Base-by-base conservation (phyloP, 495 filamentous ascomycete genomes). In the Tricharina praecox region DNA sequence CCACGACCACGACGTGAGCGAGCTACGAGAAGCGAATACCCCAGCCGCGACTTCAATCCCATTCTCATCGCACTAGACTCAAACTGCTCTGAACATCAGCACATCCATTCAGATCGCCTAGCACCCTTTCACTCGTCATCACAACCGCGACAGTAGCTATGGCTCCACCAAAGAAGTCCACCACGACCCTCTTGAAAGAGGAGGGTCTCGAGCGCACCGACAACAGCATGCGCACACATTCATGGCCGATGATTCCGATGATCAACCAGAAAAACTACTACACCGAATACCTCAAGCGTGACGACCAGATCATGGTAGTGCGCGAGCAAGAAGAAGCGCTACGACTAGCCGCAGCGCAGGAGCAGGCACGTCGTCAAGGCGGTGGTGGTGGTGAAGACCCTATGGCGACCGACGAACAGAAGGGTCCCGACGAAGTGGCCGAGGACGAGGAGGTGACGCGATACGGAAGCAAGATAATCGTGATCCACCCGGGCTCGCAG, bases 191-290 rank as follows among this genome's bases (percentile, higher is more conserved):
- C 25, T 25, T 68, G 37, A 53, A 54, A 15, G 68, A 60, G 33
- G 58, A 60, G 42, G 58, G 90, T 50, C 77, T 97, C 36, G 84
- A 90, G 64, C 71, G 87, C 53, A 96, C 92, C 30, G 90, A 97
- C 68, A 97, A 97, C 71, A 86, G 87, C 61, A 85, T 97, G 74
- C 86, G 85, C 59, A 74, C 84, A 43, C 86, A 86, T 20, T 88
- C 72, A 64, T 97, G 90, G 90, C 92, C 90, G 16, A 79, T 86
- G 54, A 75, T 94, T 34, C 70, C 71, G 13, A 79, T 86, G 58
- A 97, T 97, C 62, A 97, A 97, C 60, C 90, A 97, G 60, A 97
- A 97, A 66, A 97, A 97, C 64, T 97, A 97, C 65, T 97, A 97
- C 58, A 97, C 90, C 28, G 90, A 97, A 56, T 97, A 93, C 56